A percentile compares a stretch with the other conserved stretches of the same genome.
Evolutionary conservation across 768 basidiomycete species (phyloP).

Genomic region (Serendipita indica): DNA sequence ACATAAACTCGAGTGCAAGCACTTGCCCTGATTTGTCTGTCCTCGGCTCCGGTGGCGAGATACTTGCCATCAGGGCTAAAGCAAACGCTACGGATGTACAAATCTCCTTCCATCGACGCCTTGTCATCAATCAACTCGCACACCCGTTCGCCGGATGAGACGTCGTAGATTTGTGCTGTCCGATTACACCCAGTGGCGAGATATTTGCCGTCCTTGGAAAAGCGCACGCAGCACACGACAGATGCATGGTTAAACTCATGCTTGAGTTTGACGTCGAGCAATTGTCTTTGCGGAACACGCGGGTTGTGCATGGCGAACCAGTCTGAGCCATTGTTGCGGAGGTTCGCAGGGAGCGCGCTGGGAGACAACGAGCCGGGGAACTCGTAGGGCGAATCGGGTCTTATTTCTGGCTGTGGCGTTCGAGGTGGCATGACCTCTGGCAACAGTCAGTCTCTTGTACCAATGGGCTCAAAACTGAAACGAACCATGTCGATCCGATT

Average conservation of each 20-base stretch:
- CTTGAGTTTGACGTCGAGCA: conserved; percentile 65
- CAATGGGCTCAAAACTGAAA: too few species aligned
- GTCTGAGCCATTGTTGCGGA: conserved; percentile 45
- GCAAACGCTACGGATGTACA: conserved; percentile 80
- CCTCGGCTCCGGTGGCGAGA: conserved; percentile 75
- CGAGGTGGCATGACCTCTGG: too few species aligned
- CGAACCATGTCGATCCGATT: too few species aligned
- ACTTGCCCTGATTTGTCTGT: conserved; percentile 74
- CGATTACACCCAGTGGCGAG: conserved; percentile 95
- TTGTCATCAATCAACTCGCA: conserved; percentile 57
- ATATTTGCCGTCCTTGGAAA: conserved; percentile 85
- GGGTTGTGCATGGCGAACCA: conserved; percentile 87
- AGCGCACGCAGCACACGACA: conserved; percentile 80
- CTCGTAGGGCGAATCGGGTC: not conserved
- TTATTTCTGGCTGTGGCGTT: too few species aligned
- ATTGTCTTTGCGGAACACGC: conserved; percentile 48
- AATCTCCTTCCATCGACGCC: conserved; percentile 58
- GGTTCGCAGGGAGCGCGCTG: conserved; percentile 14
- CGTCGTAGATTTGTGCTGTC: conserved; percentile 90
- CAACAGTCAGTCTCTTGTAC: too few species aligned
- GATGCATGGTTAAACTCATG: conserved; percentile 77
- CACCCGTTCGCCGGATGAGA: conserved; percentile 68
- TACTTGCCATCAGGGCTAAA: conserved; percentile 60
- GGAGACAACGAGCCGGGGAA: conserved; percentile 11
- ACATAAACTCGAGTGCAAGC: conserved; percentile 1